Base-by-base conservation (phyloP, 164 flowering plant species). In the Vitis vinifera region DNA sequence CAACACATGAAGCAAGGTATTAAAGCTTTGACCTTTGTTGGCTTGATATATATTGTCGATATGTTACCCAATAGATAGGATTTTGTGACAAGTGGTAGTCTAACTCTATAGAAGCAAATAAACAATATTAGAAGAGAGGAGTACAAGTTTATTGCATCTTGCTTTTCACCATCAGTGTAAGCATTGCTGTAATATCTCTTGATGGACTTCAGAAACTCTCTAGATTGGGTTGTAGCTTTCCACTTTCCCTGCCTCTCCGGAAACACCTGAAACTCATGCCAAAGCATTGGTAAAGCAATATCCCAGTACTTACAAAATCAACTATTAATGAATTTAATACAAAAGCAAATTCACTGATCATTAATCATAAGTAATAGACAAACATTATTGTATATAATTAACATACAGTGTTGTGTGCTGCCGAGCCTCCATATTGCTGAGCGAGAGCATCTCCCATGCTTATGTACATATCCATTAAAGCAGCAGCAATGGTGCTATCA, bases 361-460 rank as follows among this genome's bases (percentile, higher is more conserved):
- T 37, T 8, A 23, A 15, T 52, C 2, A 49, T 5, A 15, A 11
- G 37, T 14, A 44, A 65, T 14, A 17, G 29, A 30, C 59, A 49
- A 63, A 66, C 16, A 59, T 53, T 16, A 60, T 30, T 55, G 3
- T 9, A 29, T 55, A 51, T 48, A 68, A 47, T 76, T 50, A 67
- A 58, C 77, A 59, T 79, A 95, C 99, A 67, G 90, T 93, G 75
- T 95, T 95, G 74, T 94, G 99, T 76, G 98, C 98, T 31, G 91
- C 99, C 75, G 99, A 95, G 70, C 99, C 98, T 72, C 99, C 99
- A 83, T 93, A 95, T 68, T 95, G 99, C 68, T 91, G 98, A 13
- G 99, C 96, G 70, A 95, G 94, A 64, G 98, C 94, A 86, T 95
- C 99, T 27, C 99, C 99, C 97, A 92, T 95, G 76, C 90, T 80